Percentiles rank a stretch among this genome's conserved stretches.
These are phyloP conservation scores for Ammopiptanthus mongolicus DNA, from an alignment of 306 rosid species.

Conservation along the genomic window DNA sequence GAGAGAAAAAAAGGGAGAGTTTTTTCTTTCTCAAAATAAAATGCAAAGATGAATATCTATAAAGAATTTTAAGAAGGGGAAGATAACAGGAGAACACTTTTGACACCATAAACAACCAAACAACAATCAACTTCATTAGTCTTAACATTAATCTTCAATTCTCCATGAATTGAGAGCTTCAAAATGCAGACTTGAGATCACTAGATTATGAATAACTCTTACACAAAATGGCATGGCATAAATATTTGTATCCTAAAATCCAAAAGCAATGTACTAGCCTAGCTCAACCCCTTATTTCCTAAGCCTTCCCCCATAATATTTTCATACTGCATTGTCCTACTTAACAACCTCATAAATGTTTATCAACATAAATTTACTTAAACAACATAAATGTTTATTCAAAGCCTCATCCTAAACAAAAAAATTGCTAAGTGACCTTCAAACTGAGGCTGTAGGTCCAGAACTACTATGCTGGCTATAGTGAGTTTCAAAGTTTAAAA, in stretches of 20 bases:
- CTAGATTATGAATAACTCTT: background rate
- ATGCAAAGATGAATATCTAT: background rate
- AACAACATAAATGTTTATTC: background rate
- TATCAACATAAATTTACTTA: too few relatives aligned
- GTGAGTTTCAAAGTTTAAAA: too few relatives aligned
- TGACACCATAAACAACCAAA: background rate
- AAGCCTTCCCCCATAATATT: background rate
- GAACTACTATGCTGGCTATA: background rate
- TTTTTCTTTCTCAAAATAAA: too few relatives aligned
- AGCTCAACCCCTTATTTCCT: background rate
- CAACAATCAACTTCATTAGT: background rate
- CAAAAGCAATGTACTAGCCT: background rate
- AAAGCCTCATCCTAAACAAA: background rate
- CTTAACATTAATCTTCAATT: background rate
- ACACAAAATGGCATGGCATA: background rate
- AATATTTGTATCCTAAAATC: background rate
- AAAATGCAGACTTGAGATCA: slow-evolving; percentile 5
- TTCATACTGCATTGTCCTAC: slow-evolving; percentile 1
- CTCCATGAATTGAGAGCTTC: background rate
- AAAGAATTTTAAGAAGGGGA: background rate
- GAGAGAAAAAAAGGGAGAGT: too few relatives aligned
- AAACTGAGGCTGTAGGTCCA: background rate
- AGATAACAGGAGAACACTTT: background rate
- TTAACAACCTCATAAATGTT: background rate
- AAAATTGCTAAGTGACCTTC: background rate